Evolutionary conservation across 1,284 basidiomycete genomes (phyloP).

Genomic region (Omphalotus olearius): DNA sequence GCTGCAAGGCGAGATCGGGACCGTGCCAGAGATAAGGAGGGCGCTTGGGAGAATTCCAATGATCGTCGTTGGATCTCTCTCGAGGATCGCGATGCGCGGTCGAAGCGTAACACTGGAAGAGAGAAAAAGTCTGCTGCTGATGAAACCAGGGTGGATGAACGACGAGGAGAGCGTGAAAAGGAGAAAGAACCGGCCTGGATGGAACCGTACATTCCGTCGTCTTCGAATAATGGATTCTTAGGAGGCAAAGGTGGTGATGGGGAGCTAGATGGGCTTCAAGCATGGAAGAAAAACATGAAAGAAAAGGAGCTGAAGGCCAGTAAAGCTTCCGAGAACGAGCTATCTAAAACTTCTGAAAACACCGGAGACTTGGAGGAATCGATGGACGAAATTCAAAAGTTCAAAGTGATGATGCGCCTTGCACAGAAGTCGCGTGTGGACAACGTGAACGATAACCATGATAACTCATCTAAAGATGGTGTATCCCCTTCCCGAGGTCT

Average conservation of each 20-base stretch:
- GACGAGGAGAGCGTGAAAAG: conserved; percentile 50
- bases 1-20: conserved; percentile 51
- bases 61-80: conserved; percentile 52
- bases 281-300: conserved; percentile 85
- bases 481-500: not conserved
- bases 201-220: conserved; percentile 76
- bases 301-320: conserved; percentile 59
- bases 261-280: conserved; percentile 82
- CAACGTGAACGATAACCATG: not conserved
- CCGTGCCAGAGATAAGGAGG: conserved; percentile 29
- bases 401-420: conserved; percentile 81
- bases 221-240: conserved; percentile 54
- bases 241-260: conserved; percentile 58
- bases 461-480: not conserved
- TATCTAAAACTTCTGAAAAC: conserved; percentile 18
- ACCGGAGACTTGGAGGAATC: conserved; percentile 29
- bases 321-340: conserved; percentile 13
- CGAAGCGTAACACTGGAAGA: conserved; percentile 53
- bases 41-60: conserved; percentile 35
- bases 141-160: conserved; percentile 52
- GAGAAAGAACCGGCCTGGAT: conserved; percentile 91
- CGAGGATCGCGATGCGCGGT: conserved; percentile 62
- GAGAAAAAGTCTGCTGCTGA: conserved; percentile 53
- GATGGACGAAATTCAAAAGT: conserved; percentile 82
- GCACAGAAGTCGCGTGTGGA: conserved; percentile 52